Evolutionary conservation across 164 flowering plant species (phyloP), one percentile per base, ranked within the genome.

Genomic region (Liquidambar formosana): DNA sequence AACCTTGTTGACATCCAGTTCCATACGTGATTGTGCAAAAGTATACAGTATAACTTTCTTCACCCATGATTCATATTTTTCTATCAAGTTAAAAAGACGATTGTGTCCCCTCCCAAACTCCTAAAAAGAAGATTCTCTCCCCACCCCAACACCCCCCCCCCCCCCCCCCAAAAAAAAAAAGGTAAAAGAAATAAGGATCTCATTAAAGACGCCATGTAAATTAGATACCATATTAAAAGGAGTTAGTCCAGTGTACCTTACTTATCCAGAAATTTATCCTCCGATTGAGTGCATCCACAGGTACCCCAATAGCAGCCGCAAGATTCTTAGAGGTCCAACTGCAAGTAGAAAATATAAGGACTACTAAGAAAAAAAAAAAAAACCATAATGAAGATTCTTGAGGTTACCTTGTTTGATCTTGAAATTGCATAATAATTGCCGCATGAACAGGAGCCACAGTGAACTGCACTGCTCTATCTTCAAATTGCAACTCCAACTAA

Each of bases 401-500:
- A 23, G 38, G n/a, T 69, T 78, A 89, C 99, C 91, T 85, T 63
- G 82, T 71, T 58, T 89, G 83, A 43, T 91, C 94, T 82, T 95
- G 97, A 84, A 95, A 95, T 63, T 91, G 87, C 91, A 88, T 85
- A 57, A 95, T 91, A 64, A 95, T 93, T 71, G 93, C 81, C 61
- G 99, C 99, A 73, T 85, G 97, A 49, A 93, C 68, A 14, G 97
- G 97, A 66, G 94, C 77, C 68, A 95, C 99, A 1, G 86, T 88
- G 71, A 95, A 91, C 79, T 86, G 88, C 67, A 91, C 67, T 11
- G 65, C 78, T 72, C 87, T 87, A 70, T 88, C 99, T 77, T 91
- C 94, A 79, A 95, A 93, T 81, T 95, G 85, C 81, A 95, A 80
- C 78, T 95, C 99, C 84, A 95, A 80, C 99, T 95, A 72, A 58